These are phyloP conservation scores for Cucumis sativus DNA, from an alignment of 306 rosid genomes.

Conservation along the genomic window Cucumber_9930_V3 NC_026657.2:34924501-34925000, in stretches of 20 bases:
- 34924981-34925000: slow-evolving; percentile 87
- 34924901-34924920: slow-evolving; percentile 75
- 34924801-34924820: slow-evolving; percentile 52
- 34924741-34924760: slow-evolving; percentile 56
- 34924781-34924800: slow-evolving; percentile 42
- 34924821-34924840: slow-evolving; percentile 55
- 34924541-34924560: slow-evolving; percentile 42
- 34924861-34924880: slow-evolving; percentile 52
- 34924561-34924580: slow-evolving; percentile 56
- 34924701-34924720: slow-evolving; percentile 76
- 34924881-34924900: slow-evolving; percentile 59
- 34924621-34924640: not conserved
- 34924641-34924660: not conserved
- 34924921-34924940: slow-evolving; percentile 65
- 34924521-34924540: slow-evolving; percentile 65
- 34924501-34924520: slow-evolving; percentile 71
- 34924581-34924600: slow-evolving; percentile 40
- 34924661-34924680: slow-evolving; percentile 16
- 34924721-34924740: slow-evolving; percentile 77
- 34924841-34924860: slow-evolving; percentile 65
- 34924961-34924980: slow-evolving; percentile 62
- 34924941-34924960: slow-evolving; percentile 55
- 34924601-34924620: not conserved
- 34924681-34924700: slow-evolving; percentile 71
- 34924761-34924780: slow-evolving; percentile 56